A percentile compares a stretch with the other conserved stretches of the same genome.
These are phyloP conservation scores for Wickerhamomyces ciferrii DNA, from an alignment of 805 yeast species.

Conservation along the genomic window DNA sequence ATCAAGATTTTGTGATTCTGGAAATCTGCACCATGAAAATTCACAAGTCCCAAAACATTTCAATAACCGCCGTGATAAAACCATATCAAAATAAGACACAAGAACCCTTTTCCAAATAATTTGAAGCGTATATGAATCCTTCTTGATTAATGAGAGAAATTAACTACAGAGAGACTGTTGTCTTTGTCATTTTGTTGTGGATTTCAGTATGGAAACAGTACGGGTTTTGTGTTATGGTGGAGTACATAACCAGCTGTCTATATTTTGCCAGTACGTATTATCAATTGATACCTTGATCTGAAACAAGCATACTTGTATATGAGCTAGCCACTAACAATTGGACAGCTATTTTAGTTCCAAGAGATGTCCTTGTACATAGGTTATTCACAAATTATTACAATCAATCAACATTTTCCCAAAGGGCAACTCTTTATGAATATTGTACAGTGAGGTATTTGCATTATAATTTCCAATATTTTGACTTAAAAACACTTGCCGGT, in stretches of 20 bases:
- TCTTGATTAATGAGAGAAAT: neutral
- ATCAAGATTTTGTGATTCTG: neutral
- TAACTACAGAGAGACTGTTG: neutral
- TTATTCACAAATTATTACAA: neutral
- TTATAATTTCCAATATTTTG: neutral
- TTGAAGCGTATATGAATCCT: no score
- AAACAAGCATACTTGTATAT: neutral
- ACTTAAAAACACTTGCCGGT: neutral
- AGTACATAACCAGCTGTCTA: neutral
- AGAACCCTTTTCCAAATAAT: no score
- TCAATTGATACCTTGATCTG: neutral
- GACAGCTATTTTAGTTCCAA: neutral
- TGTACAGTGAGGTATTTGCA: neutral
- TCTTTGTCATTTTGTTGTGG: neutral
- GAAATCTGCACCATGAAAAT: neutral
- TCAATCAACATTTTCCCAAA: slow-evolving; percentile 1
- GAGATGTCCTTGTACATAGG: neutral
- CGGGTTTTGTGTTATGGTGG: neutral
- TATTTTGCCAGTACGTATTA: neutral
- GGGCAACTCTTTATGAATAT: slow-evolving; percentile 3
- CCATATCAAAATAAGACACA: neutral
- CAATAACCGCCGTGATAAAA: neutral
- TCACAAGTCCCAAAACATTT: neutral
- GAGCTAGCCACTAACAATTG: no score
- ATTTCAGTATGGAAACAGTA: neutral